A percentile compares a stretch with the other conserved stretches of the same genome.
Evolutionary conservation across 2,329 filamentous ascomycete genomes (phyloP).

Genomic region (Aureobasidium sp.): DNA sequence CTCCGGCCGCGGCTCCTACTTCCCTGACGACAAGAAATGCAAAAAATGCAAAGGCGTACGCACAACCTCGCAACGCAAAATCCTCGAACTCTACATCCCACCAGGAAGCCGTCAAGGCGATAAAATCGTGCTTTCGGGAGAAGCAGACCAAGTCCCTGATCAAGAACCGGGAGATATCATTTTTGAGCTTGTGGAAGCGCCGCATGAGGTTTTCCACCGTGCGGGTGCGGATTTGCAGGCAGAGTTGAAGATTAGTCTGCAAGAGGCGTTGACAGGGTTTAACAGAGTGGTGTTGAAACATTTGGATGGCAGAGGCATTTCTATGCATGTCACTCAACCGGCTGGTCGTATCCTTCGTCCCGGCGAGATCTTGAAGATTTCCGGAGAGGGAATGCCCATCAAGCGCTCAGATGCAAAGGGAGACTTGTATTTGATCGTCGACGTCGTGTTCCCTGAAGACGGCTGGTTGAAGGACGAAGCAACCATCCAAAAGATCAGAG

Average conservation of each 20-base stretch:
- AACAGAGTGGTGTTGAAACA: constrained; percentile 85
- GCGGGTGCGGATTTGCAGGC: constrained; percentile 79
- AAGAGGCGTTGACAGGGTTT: constrained; percentile 82
- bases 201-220: constrained; percentile 74
- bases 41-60: constrained; percentile 97
- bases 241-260: constrained; percentile 70
- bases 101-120: constrained; percentile 74
- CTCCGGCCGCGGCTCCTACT: constrained; percentile 75
- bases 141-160: constrained; percentile 87
- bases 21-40: constrained; percentile 94
- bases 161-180: constrained; percentile 88
- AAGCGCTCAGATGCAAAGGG: constrained; percentile 80
- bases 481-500: constrained; percentile 61
- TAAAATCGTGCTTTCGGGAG: constrained; percentile 80
- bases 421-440: constrained; percentile 78
- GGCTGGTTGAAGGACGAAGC: constrained; percentile 69
- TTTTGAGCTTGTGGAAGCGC: constrained; percentile 75
- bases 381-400: constrained; percentile 88
- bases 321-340: constrained; percentile 63
- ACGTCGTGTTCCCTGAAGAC: constrained; percentile 82
- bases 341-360: constrained; percentile 73
- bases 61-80: constrained; percentile 82
- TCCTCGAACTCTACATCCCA: constrained; percentile 92
- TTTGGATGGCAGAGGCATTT: constrained; percentile 85
- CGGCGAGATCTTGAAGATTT: constrained; percentile 75